Conservation (phyloP, 192 early-diverging fungal species). For the Gamsiella multidivaricata region DNA sequence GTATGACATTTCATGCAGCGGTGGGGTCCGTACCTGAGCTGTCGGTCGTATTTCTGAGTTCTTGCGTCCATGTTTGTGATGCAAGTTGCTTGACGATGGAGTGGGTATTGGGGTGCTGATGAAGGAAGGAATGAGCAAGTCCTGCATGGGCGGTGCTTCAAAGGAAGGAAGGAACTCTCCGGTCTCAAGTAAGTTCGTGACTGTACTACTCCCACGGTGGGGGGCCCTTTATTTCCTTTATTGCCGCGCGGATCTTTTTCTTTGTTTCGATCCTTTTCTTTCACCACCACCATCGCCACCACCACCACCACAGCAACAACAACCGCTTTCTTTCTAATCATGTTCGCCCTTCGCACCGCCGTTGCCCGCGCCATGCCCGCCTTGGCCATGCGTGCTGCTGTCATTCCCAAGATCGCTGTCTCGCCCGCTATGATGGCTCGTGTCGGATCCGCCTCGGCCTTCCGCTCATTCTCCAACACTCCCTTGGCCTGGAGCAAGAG, state of each 20-base stretch:
- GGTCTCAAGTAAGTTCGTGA: too few relatives aligned
- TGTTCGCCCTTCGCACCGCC: constrained; percentile 49
- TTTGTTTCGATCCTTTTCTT: not conserved
- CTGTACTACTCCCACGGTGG: too few relatives aligned
- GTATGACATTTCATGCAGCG: not conserved
- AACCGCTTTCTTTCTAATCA: constrained; percentile 4
- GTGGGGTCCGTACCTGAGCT: constrained; percentile 72
- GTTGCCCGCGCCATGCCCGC: constrained; percentile 49
- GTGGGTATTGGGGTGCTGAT: not conserved
- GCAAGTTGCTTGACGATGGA: too few relatives aligned
- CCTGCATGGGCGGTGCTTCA: too few relatives aligned
- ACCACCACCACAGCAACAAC: not conserved
- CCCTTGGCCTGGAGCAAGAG: constrained; percentile 42
- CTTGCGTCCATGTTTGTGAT: constrained; percentile 60
- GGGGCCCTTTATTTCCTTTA: too few relatives aligned
- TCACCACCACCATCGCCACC: not conserved
- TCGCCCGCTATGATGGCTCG: constrained; percentile 39
- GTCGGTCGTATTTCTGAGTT: constrained; percentile 88
- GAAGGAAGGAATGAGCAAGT: too few relatives aligned
- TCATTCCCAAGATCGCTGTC: constrained; percentile 25
- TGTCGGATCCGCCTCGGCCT: constrained; percentile 23
- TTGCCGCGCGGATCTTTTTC: too few relatives aligned
- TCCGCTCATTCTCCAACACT: constrained; percentile 43
- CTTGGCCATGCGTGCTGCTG: constrained; percentile 47
- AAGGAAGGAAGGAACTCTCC: too few relatives aligned